phyloP scores from a whole-genome alignment of 768 basidiomycete species.

The Obba rivulosa region DNA sequence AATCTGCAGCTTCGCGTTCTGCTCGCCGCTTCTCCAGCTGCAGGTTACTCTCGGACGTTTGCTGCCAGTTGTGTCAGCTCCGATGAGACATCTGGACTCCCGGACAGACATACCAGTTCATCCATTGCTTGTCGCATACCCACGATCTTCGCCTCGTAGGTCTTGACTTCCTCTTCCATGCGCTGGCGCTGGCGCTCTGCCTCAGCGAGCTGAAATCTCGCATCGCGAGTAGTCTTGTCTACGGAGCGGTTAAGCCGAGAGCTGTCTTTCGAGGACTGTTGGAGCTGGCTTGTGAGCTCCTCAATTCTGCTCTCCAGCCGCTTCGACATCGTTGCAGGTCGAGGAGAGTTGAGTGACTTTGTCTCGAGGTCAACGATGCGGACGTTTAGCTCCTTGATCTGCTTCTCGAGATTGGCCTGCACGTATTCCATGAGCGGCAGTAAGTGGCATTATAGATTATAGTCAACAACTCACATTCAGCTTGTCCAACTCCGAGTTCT shows the following conservation, averaged over 20 bases:
- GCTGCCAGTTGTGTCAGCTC: conserved; percentile 33
- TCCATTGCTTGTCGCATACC: conserved; percentile 57
- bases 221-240: conserved; percentile 46
- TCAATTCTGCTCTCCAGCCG: conserved; percentile 68
- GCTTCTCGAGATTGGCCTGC: conserved; percentile 80
- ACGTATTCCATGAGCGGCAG: neutral
- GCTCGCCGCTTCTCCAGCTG: conserved; percentile 69
- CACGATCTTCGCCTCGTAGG: conserved; percentile 53
- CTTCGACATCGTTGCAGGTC: conserved; percentile 45
- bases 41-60: conserved; percentile 64
- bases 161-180: conserved; percentile 60
- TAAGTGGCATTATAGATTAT: neutral
- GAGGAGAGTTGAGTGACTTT: conserved; percentile 64
- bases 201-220: conserved; percentile 51
- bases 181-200: conserved; percentile 55
- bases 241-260: conserved; percentile 32
- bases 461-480: conserved; percentile 55
- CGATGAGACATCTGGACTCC: neutral
- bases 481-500: conserved; percentile 77
- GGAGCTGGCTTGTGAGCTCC: conserved; percentile 60
- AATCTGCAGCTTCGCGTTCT: conserved; percentile 71
- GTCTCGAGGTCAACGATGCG: conserved; percentile 82
- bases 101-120: conserved; percentile 42
- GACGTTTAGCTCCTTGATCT: conserved; percentile 78
- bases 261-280: conserved; percentile 44